Evolutionary conservation across 257 asterid species (phyloP).

Genomic region (Coffea canephora): DNA sequence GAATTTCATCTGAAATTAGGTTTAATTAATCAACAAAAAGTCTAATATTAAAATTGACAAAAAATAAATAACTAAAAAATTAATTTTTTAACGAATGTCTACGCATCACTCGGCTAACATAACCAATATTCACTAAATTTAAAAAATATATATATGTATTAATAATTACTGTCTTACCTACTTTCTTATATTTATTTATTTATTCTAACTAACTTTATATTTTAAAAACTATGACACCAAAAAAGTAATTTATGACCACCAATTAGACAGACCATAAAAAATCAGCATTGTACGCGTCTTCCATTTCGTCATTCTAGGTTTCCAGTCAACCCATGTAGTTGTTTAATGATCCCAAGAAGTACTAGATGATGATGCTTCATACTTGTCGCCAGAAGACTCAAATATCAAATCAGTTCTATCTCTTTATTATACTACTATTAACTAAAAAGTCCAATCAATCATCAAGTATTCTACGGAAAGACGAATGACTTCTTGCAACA

Average conservation of each 20-base stretch:
- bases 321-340: not conserved
- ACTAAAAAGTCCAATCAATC: not conserved
- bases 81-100: too few species aligned
- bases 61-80: not conserved
- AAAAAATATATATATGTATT: too few species aligned
- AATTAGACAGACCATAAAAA: not conserved
- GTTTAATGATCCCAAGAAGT: not conserved
- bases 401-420: not conserved
- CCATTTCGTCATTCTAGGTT: not conserved
- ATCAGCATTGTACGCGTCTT: not conserved
- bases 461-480: not conserved
- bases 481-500: not conserved
- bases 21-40: too few species aligned
- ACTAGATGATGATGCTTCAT: not conserved
- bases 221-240: too few species aligned
- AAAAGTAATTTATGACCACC: too few species aligned
- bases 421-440: not conserved
- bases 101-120: too few species aligned
- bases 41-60: too few species aligned
- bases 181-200: too few species aligned
- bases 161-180: too few species aligned
- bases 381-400: not conserved
- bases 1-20: too few species aligned
- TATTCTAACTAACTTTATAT: too few species aligned
- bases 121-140: too few species aligned